Evolutionary conservation across 257 asterid genomes (phyloP).

Genomic region (Parsonsia alboflavescens): DNA sequence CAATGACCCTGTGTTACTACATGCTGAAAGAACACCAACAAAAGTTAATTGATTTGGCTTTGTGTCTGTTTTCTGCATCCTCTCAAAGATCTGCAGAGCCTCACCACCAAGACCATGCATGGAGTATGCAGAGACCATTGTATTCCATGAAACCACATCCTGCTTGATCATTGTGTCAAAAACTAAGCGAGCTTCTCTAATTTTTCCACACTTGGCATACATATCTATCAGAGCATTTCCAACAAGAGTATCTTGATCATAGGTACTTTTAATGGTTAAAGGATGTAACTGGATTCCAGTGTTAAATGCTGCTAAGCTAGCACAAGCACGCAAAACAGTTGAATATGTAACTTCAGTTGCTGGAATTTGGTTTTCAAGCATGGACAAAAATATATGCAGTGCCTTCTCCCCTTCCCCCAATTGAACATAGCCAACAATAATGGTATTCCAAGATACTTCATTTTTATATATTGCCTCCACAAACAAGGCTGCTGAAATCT

Average conservation of each 20-base stretch:
- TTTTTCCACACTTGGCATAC: slow-evolving; percentile 88
- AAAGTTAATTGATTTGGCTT: slow-evolving; percentile 70
- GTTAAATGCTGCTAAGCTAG: slow-evolving; percentile 73
- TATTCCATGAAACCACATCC: slow-evolving; percentile 81
- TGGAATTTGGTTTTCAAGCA: slow-evolving; percentile 48
- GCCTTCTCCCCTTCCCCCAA: slow-evolving; percentile 71
- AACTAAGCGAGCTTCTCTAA: slow-evolving; percentile 61
- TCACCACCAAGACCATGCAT: slow-evolving; percentile 82
- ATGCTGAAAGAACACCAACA: slow-evolving; percentile 87
- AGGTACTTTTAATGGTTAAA: slow-evolving; percentile 50
- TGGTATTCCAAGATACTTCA: slow-evolving; percentile 90
- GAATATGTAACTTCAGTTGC: slow-evolving; percentile 86
- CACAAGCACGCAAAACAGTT: slow-evolving; percentile 77
- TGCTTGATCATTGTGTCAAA: slow-evolving; percentile 47
- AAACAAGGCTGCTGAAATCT: slow-evolving; percentile 52
- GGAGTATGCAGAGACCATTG: slow-evolving; percentile 83
- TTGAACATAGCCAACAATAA: slow-evolving; percentile 77
- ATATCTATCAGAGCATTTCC: slow-evolving; percentile 84
- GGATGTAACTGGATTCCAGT: slow-evolving; percentile 77
- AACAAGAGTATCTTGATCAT: slow-evolving; percentile 57
- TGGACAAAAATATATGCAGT: slow-evolving; percentile 44
- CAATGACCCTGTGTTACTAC: slow-evolving; percentile 84
- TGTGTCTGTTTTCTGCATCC: slow-evolving; percentile 46
- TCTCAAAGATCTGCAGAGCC: slow-evolving; percentile 61
- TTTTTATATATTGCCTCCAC: slow-evolving; percentile 42